Evolutionary conservation across 108 stramenopile species (phyloP).

Genomic region (Pseudonitzschia multiseries): DNA sequence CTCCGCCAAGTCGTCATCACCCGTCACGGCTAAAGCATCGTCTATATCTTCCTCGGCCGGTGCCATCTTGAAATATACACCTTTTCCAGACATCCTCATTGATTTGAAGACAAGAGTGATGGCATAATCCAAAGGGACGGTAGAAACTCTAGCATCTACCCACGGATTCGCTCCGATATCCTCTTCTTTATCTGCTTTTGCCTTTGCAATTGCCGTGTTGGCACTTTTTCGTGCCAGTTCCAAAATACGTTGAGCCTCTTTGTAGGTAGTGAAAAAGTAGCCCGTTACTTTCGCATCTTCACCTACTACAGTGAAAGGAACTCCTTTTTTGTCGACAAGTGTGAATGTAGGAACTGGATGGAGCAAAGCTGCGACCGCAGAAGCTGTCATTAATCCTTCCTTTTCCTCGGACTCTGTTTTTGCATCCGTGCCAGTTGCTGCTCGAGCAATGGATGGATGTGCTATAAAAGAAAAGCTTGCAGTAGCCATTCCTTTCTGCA

Average conservation of each 20-base stretch:
- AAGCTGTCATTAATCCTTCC: slow-evolving; percentile 20
- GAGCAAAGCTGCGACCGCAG: slow-evolving; percentile 26
- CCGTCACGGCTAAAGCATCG: slow-evolving; percentile 57
- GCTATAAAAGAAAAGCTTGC: neutral
- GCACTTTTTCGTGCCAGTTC: slow-evolving; percentile 52
- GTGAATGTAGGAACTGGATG: slow-evolving; percentile 67
- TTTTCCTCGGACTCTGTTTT: slow-evolving; percentile 1
- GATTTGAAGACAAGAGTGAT: slow-evolving; percentile 63
- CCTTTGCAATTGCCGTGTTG: slow-evolving; percentile 59
- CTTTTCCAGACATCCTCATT: slow-evolving; percentile 28
- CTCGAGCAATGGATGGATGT: neutral
- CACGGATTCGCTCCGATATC: slow-evolving; percentile 70
- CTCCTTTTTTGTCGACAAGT: slow-evolving; percentile 69
- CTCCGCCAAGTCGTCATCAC: slow-evolving; percentile 67
- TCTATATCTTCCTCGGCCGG: slow-evolving; percentile 66
- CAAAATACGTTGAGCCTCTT: slow-evolving; percentile 71
- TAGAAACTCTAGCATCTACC: slow-evolving; percentile 64
- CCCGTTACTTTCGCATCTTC: slow-evolving; percentile 85
- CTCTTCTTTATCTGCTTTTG: slow-evolving; percentile 38
- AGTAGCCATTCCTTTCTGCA: neutral
- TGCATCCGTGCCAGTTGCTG: neutral
- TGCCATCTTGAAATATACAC: slow-evolving; percentile 69
- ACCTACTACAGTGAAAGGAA: slow-evolving; percentile 81
- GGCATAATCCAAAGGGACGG: slow-evolving; percentile 78
- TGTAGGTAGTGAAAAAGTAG: slow-evolving; percentile 75